Base-by-base conservation (phyloP, 352 stramenopile species). In the Pythium guiyangense region DNA sequence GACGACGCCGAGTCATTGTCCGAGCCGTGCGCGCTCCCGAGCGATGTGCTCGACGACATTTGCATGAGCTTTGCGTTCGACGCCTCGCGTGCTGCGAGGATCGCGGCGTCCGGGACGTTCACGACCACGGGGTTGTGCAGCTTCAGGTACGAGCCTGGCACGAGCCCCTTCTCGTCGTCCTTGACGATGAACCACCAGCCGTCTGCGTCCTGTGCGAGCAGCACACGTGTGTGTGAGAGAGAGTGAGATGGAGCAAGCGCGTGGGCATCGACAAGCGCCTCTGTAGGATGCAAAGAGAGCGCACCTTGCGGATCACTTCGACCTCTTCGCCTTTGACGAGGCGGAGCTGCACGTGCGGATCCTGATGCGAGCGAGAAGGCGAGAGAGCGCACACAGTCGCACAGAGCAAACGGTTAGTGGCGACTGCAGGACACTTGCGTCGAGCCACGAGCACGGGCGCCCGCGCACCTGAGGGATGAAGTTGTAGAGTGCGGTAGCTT, bases 141-240 rank as follows among this genome's bases (percentile, higher is more conserved):
- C 26, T 73, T 67, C 49, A 93, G 37, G 50, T 91, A 93, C 25
- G 80, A 84, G 12, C 80, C 83, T 0, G 83, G 83, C n/a, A 93
- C 83, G 34, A 93, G 70, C 0, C 83, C 83, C 52, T 91, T 90
- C 62, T 91, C 79, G 57, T 74, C 76, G 49, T 89, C 75, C 34
- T 89, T 77, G 20, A 79, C 64, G 27, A 93, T 81, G 57, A 93
- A 89, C 83, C 83, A 93, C 83, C 83, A 93, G 56, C 83, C 83
- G 51, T 93, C 83, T 49, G 66, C 73, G 58, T 93, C 83, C 64
- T 71, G 12, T 34, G 2, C 14, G 18, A 26, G n/a, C 20, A 12
- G 27, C 17, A 26, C n/a, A 47, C 6, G 18, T 26, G 9, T 11
- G 42, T 15, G n/a, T 6, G 42, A 6, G 17, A 25, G 17, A 47